phyloP scores from a whole-genome alignment of 2,329 filamentous ascomycete genomes.

The Scedosporium aurantiacum region DNA sequence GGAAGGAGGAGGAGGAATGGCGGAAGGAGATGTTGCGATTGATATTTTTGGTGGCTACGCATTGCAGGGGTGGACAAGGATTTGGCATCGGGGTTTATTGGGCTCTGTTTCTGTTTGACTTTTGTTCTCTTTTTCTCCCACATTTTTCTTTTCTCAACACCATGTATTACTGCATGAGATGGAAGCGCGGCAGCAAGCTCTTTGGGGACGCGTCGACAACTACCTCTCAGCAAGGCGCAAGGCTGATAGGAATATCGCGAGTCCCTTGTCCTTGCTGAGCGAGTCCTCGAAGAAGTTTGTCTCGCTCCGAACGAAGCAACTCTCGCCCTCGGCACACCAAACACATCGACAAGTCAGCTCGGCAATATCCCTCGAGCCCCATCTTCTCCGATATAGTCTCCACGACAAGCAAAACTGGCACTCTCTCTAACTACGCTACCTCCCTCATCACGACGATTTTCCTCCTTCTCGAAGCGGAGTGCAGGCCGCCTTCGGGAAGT shows the following conservation, averaged over 20 bases:
- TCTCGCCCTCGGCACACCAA: background rate
- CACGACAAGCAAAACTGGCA: background rate
- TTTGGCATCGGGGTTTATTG: background rate
- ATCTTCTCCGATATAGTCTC: background rate
- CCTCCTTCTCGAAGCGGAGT: background rate
- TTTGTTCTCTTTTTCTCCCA: slow-evolving; percentile 1
- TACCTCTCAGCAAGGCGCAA: too few species aligned
- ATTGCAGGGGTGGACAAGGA: background rate
- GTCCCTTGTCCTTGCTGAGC: background rate
- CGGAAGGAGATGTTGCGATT: background rate
- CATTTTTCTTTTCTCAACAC: background rate
- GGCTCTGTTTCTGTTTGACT: background rate
- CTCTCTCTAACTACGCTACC: background rate
- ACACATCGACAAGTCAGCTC: background rate
- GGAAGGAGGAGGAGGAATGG: background rate
- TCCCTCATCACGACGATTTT: background rate
- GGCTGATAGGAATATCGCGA: too few species aligned
- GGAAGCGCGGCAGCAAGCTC: background rate
- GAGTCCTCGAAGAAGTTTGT: background rate
- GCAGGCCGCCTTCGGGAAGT: background rate
- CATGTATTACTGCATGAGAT: slow-evolving; percentile 1
- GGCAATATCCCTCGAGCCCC: background rate
- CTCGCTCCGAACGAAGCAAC: background rate
- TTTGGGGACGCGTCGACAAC: background rate
- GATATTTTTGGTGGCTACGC: background rate